Percentiles rank a stretch among this genome's conserved stretches.
These are phyloP conservation scores for Starmerella floricola DNA, from an alignment of 805 yeast genomes.

Conservation along the genomic window DNA sequence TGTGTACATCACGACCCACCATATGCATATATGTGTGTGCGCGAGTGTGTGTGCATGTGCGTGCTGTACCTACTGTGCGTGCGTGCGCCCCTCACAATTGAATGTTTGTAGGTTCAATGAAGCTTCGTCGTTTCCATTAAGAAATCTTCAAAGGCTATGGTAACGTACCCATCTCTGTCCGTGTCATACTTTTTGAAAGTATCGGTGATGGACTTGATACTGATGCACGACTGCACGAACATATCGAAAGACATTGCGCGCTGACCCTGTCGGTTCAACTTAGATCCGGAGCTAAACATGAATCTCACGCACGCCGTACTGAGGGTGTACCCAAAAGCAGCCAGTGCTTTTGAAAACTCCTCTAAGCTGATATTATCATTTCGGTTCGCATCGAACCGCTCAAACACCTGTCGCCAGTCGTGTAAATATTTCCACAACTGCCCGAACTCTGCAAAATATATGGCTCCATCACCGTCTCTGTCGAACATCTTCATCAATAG, in stretches of 20 bases:
- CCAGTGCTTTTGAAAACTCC: constrained; percentile 50
- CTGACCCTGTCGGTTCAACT: constrained; percentile 24
- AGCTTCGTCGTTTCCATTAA: constrained; percentile 28
- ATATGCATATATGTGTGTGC: too few relatives aligned
- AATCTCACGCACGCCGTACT: constrained; percentile 45
- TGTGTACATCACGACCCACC: too few relatives aligned
- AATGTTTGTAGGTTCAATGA: constrained; percentile 16
- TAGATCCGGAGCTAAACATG: constrained; percentile 47
- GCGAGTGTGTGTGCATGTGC: too few relatives aligned
- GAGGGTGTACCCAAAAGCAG: constrained; percentile 54
- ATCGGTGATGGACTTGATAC: constrained; percentile 65
- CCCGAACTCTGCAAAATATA: constrained; percentile 48
- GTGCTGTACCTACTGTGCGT: too few relatives aligned
- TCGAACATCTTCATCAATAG: constrained; percentile 56
- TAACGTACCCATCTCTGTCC: constrained; percentile 50
- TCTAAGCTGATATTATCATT: constrained; percentile 52
- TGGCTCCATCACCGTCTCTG: constrained; percentile 35
- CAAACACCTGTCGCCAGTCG: constrained; percentile 54
- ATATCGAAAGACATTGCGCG: constrained; percentile 55
- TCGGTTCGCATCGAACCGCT: constrained; percentile 47
- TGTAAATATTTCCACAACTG: constrained; percentile 56
- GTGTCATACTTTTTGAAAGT: constrained; percentile 64
- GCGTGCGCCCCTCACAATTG: too few relatives aligned
- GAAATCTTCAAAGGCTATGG: constrained; percentile 31
- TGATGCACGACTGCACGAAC: constrained; percentile 69